Evolutionary conservation across 1,139 yeast genomes (phyloP).

Genomic region (Debaryomycetaceae sp.): DNA sequence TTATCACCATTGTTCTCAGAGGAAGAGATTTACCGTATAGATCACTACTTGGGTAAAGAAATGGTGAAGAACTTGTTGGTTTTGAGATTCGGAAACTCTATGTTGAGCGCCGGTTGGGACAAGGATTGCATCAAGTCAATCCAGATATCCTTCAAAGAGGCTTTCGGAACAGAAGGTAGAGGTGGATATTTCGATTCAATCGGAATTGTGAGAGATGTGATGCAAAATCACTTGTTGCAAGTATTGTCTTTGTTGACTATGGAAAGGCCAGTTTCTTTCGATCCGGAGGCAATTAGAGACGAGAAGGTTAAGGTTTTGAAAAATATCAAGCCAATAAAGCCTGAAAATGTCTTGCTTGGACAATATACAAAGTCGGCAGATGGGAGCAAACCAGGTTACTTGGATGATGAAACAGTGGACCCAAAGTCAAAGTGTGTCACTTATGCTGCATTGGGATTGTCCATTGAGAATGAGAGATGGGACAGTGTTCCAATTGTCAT

Average conservation of each 20-base stretch:
- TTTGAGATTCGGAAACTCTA: slow-evolving; percentile 84
- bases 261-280: slow-evolving; percentile 91
- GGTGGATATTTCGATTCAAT: slow-evolving; percentile 96
- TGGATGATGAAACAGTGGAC: slow-evolving; percentile 91
- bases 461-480: slow-evolving; percentile 93
- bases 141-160: slow-evolving; percentile 91
- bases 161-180: slow-evolving; percentile 97
- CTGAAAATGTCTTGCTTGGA: slow-evolving; percentile 71
- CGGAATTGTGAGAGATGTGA: slow-evolving; percentile 96
- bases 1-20: slow-evolving; percentile 86
- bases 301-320: slow-evolving; percentile 92
- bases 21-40: slow-evolving; percentile 91
- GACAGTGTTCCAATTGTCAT: slow-evolving; percentile 94
- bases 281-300: slow-evolving; percentile 91
- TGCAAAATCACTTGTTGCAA: slow-evolving; percentile 96
- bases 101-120: slow-evolving; percentile 85
- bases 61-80: slow-evolving; percentile 92
- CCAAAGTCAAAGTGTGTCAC: slow-evolving; percentile 83
- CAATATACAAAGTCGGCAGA: slow-evolving; percentile 84
- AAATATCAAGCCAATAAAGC: slow-evolving; percentile 68
- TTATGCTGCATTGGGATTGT: slow-evolving; percentile 78
- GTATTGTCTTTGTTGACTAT: slow-evolving; percentile 86
- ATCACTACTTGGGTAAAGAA: slow-evolving; percentile 96
- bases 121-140: slow-evolving; percentile 70
- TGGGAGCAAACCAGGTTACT: slow-evolving; percentile 84